Base-by-base conservation (phyloP, 2,329 filamentous ascomycete genomes). In the Raffaelea arxii region DNA sequence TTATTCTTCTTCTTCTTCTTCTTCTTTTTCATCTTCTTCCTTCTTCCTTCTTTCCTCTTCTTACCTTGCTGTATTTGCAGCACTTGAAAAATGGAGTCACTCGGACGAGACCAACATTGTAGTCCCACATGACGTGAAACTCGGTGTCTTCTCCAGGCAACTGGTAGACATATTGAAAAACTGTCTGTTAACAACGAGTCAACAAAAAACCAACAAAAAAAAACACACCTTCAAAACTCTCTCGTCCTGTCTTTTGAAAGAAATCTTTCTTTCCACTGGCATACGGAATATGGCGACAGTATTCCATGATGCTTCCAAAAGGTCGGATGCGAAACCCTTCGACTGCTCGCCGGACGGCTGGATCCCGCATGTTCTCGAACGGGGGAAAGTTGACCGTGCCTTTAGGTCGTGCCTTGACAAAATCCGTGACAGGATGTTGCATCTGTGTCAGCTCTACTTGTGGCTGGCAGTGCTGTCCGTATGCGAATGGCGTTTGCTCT, bases 31-130 rank as follows among this genome's bases (percentile, higher is more conserved):
- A 36, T 4, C 11, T 3, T 24, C 3, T 42, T 12, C 7, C 35
- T n/a, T 30, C 12, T 14, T 16, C 35, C n/a, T 24, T 14, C 3
- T 4, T 30, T 30, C 27, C 27, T 30, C 10, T 16, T n/a, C 70
- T 59, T 61, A 89, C 91, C 80, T 98, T 98, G 53, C 83, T 77
- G 59, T 91, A 91, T 53, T 84, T 81, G 61, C 82, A 83, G 54
- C 86, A 89, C 63, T 95, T 95, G 75, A 97, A 97, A 60, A 97
- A 86, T 24, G 89, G 85, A 2, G 90, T 96, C 65, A 94, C 94
- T 51, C 91, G 82, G 51, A 97, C 90, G 25, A 97, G 80, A 9
- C 92, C 92, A 51, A 91, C 80, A 56, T 94, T 91, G 68, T 96
- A 96, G 64, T 98, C 92, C 92, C 92, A 98, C 78, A 96, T 89